phyloP scores from a whole-genome alignment of 2,329 filamentous ascomycete genomes.

The Byssothecium circinans region DNA sequence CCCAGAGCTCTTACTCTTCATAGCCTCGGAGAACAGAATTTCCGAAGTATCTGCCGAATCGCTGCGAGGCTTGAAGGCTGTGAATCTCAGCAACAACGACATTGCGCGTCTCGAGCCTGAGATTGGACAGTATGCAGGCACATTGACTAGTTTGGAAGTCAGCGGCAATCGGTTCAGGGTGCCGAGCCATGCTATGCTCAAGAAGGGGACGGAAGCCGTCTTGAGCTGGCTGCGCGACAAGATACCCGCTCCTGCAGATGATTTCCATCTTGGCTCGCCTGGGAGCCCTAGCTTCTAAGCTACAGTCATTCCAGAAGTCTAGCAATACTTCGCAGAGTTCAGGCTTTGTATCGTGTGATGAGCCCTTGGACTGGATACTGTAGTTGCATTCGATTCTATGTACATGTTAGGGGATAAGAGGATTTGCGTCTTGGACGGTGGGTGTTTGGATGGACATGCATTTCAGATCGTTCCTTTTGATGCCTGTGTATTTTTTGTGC shows the following conservation, averaged over 20 bases:
- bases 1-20: slow-evolving; percentile 68
- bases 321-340: not conserved
- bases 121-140: slow-evolving; percentile 73
- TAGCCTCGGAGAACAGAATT: slow-evolving; percentile 79
- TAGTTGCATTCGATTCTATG: not conserved
- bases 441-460: not conserved
- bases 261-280: slow-evolving; percentile 18
- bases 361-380: too few relatives aligned
- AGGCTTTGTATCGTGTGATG: not conserved
- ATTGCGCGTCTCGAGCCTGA: slow-evolving; percentile 79
- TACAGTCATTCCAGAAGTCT: too few relatives aligned
- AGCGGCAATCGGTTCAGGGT: slow-evolving; percentile 86
- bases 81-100: slow-evolving; percentile 84
- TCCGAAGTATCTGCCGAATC: slow-evolving; percentile 71
- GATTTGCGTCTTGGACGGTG: too few relatives aligned
- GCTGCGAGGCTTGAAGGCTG: slow-evolving; percentile 71
- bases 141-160: slow-evolving; percentile 70
- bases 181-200: slow-evolving; percentile 78
- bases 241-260: slow-evolving; percentile 56
- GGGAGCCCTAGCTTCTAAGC: not conserved
- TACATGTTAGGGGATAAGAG: not conserved
- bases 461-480: too few relatives aligned
- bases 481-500: too few relatives aligned
- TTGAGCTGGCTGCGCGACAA: slow-evolving; percentile 78
- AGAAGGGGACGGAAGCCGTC: slow-evolving; percentile 83